These are phyloP conservation scores for Jamesozyma rosinii DNA, from an alignment of 805 yeast genomes.

Conservation along the genomic window DNA sequence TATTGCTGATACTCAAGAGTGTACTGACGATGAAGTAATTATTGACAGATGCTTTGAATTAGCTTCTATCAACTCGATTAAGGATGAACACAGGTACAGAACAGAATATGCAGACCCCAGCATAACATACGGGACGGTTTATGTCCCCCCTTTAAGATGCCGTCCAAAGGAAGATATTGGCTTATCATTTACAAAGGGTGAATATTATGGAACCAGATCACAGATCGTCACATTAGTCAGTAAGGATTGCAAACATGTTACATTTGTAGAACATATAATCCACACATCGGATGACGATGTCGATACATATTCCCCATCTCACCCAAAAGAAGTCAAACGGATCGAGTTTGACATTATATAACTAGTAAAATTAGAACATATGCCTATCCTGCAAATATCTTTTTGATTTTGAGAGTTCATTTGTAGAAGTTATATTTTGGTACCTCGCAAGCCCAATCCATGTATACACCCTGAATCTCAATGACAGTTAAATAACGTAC, in stretches of 20 bases:
- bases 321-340: slow-evolving; percentile 16
- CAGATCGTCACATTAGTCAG: slow-evolving; percentile 67
- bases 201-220: slow-evolving; percentile 77
- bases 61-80: slow-evolving; percentile 40
- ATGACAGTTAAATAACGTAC: too few relatives aligned
- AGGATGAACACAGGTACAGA: slow-evolving; percentile 23
- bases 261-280: slow-evolving; percentile 54
- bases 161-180: slow-evolving; percentile 25
- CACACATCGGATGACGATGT: slow-evolving; percentile 39
- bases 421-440: too few relatives aligned
- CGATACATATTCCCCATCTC: slow-evolving; percentile 10
- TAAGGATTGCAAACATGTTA: slow-evolving; percentile 37
- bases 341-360: slow-evolving; percentile 18
- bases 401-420: background rate
- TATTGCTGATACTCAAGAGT: slow-evolving; percentile 17
- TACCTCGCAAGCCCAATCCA: too few relatives aligned
- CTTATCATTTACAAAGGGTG: slow-evolving; percentile 34
- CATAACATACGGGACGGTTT: slow-evolving; percentile 49
- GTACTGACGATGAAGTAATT: slow-evolving; percentile 33
- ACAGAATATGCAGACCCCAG: slow-evolving; percentile 25
- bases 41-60: slow-evolving; percentile 41
- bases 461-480: too few relatives aligned
- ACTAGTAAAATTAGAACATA: background rate
- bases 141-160: slow-evolving; percentile 55
- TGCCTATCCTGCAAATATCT: background rate